These are phyloP conservation scores for Penicillium sp. DNA, from an alignment of 2,329 filamentous ascomycete genomes.

Conservation along the genomic window DNA sequence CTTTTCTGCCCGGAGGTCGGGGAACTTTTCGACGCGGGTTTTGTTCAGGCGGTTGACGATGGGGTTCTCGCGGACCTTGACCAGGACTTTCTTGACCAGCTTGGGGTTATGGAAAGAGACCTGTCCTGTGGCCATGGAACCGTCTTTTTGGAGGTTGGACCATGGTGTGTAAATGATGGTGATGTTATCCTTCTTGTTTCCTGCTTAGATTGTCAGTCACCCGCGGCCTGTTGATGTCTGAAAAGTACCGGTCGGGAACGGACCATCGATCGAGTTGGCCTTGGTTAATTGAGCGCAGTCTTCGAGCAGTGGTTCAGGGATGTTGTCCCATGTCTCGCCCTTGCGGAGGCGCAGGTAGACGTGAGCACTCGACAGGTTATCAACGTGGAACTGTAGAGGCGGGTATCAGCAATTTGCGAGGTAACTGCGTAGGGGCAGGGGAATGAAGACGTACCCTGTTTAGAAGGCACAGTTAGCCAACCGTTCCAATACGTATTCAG, in stretches of 20 bases:
- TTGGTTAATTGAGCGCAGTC: constrained; percentile 98
- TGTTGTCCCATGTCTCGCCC: constrained; percentile 78
- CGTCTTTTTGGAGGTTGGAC: constrained; percentile 94
- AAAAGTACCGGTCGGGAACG: constrained; percentile 10
- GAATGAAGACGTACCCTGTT: constrained; percentile 34
- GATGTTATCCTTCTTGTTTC: constrained; percentile 98
- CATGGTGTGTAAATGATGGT: constrained; percentile 97
- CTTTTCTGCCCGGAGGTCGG: constrained; percentile 79
- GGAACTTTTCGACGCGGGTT: constrained; percentile 85
- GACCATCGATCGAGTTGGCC: constrained; percentile 96
- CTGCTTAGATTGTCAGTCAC: constrained; percentile 46
- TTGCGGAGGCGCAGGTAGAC: constrained; percentile 87
- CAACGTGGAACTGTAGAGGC: constrained; percentile 77
- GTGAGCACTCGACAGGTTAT: constrained; percentile 95
- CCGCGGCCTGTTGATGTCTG: not conserved
- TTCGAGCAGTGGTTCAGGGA: constrained; percentile 71
- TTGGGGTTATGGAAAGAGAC: constrained; percentile 91
- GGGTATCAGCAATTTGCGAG: constrained; percentile 10
- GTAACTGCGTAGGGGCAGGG: not conserved
- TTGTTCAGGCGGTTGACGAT: constrained; percentile 99
- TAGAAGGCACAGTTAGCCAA: constrained; percentile 9
- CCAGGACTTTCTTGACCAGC: constrained; percentile 77
- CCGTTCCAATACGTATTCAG: not conserved
- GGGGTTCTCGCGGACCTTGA: constrained; percentile 78
- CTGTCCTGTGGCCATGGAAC: constrained; percentile 92